Evolutionary conservation across 2,329 filamentous ascomycete species (phyloP).

Genomic region (Pseudocercospora macadamiae): DNA sequence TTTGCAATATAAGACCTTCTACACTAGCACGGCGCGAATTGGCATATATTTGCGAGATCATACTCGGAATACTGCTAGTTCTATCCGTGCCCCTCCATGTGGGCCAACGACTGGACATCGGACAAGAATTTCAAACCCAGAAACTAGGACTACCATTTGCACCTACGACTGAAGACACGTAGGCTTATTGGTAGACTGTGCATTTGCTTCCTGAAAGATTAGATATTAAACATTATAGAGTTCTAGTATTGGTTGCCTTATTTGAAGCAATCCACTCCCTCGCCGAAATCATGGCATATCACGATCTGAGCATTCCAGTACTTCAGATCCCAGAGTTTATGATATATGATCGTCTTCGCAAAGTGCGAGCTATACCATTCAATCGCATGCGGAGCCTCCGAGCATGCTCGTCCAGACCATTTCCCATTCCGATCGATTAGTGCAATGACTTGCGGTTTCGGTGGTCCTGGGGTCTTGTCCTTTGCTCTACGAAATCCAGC

Average conservation of each 20-base stretch:
- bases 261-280: background rate
- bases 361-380: background rate
- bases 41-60: too few relatives aligned
- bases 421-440: slow-evolving; percentile 3
- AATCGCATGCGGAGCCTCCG: background rate
- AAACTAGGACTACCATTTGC: too few relatives aligned
- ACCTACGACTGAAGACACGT: too few relatives aligned
- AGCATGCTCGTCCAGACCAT: background rate
- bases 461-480: background rate
- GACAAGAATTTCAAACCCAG: too few relatives aligned
- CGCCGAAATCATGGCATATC: background rate
- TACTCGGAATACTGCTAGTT: too few relatives aligned
- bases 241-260: background rate
- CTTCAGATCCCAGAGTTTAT: slow-evolving; percentile 1
- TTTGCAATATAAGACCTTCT: too few relatives aligned
- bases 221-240: background rate
- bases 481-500: background rate
- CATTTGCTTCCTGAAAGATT: too few relatives aligned
- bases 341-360: slow-evolving; percentile 2
- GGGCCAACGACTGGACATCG: too few relatives aligned
- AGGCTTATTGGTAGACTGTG: too few relatives aligned
- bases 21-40: too few relatives aligned
- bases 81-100: too few relatives aligned
- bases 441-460: background rate
- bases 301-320: background rate